phyloP scores from a whole-genome alignment of 768 basidiomycete genomes.

The Gyrodon lividus region DNA sequence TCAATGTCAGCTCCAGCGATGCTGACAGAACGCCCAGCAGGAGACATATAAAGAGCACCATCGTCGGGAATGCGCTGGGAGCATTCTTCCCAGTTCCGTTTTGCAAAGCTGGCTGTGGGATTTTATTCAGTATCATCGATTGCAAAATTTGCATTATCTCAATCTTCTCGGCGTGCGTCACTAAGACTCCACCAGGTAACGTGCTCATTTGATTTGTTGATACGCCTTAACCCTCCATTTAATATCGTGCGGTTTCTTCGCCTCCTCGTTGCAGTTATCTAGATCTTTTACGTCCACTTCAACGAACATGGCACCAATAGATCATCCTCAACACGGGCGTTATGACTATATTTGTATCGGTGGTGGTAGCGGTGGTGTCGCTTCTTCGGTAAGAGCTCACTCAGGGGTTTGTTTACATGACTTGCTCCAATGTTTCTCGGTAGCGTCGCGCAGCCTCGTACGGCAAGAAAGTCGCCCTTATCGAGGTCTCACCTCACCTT shows the following conservation, averaged over 20 bases:
- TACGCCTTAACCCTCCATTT: constrained; percentile 11
- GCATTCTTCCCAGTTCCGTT: constrained; percentile 2
- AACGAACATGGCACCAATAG: constrained; percentile 67
- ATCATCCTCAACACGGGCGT: constrained; percentile 58
- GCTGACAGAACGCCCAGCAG: neutral
- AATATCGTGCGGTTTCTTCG: neutral
- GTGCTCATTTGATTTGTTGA: constrained; percentile 1
- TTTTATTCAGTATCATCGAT: constrained; percentile 3
- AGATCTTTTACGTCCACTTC: constrained; percentile 43
- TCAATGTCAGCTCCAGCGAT: neutral
- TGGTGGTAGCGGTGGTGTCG: constrained; percentile 92
- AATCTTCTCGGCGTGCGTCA: constrained; percentile 8
- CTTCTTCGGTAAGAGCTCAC: constrained; percentile 64
- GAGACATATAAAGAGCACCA: constrained; percentile 18
- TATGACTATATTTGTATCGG: constrained; percentile 90
- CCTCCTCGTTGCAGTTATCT: constrained; percentile 37
- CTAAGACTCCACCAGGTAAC: constrained; percentile 28
- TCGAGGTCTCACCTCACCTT: constrained; percentile 71
- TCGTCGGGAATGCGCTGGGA: constrained; percentile 12
- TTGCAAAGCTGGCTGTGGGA: constrained; percentile 11
- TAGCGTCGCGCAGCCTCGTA: constrained; percentile 90
- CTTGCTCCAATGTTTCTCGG: neutral
- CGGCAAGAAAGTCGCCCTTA: constrained; percentile 89
- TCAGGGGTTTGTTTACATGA: constrained; percentile 29
- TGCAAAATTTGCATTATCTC: constrained; percentile 15